A percentile compares a stretch with the other conserved stretches of the same genome.
Evolutionary conservation across 495 filamentous ascomycete species (phyloP).

Genomic region (Letharia lupina): DNA sequence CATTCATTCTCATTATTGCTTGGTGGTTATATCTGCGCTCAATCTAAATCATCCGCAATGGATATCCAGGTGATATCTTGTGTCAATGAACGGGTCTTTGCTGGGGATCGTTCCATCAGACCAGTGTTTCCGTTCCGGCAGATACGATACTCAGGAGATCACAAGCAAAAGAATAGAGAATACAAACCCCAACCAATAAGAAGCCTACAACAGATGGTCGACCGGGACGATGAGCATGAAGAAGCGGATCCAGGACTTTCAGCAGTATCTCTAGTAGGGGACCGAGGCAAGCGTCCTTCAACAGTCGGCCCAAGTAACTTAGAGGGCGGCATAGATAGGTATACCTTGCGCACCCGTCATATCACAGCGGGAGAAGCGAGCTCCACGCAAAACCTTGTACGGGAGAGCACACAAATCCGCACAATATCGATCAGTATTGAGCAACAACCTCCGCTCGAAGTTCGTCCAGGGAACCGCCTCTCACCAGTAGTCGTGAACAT

Average conservation of each 20-base stretch:
- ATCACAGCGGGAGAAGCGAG: background rate
- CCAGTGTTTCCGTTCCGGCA: background rate
- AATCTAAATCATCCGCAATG: constrained; percentile 3
- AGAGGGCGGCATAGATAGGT: background rate
- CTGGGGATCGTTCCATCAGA: background rate
- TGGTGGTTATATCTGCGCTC: background rate
- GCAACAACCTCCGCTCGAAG: constrained; percentile 13
- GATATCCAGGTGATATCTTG: background rate
- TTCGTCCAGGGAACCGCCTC: constrained; percentile 5
- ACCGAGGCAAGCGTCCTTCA: background rate
- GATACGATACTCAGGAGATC: background rate
- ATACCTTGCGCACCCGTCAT: background rate
- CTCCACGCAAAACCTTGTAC: background rate
- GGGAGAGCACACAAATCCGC: background rate
- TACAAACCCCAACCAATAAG: background rate
- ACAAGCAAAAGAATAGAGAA: background rate
- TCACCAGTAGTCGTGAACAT: constrained; percentile 11
- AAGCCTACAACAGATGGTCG: constrained; percentile 6
- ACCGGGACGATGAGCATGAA: background rate
- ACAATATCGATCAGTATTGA: constrained; percentile 11
- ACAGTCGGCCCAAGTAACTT: background rate
- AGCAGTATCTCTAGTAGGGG: background rate
- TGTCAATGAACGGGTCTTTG: background rate
- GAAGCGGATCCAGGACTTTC: background rate
- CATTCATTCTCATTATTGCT: constrained; percentile 7